These are phyloP conservation scores for Solanum pinnatisectum DNA, from an alignment of 257 asterid species.

Conservation along the genomic window DNA sequence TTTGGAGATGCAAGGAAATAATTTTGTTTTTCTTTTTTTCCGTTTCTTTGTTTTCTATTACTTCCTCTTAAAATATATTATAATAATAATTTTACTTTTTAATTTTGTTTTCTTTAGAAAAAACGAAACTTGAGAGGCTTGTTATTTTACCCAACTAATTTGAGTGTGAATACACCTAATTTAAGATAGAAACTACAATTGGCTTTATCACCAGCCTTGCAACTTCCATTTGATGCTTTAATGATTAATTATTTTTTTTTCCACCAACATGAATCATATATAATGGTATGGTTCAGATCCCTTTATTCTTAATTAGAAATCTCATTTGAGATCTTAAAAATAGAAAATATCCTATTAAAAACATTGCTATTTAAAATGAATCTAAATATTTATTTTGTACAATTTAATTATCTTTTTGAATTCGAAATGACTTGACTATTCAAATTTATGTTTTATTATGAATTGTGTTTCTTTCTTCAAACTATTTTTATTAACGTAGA, in stretches of 20 bases:
- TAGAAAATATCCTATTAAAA: neutral
- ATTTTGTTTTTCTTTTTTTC: too few species aligned
- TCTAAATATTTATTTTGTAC: neutral
- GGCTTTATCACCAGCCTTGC: neutral
- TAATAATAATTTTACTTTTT: neutral
- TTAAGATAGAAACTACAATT: neutral
- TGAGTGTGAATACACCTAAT: neutral
- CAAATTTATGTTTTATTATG: neutral
- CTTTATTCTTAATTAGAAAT: neutral
- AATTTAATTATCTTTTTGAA: neutral
- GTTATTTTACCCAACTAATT: neutral
- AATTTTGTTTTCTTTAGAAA: neutral
- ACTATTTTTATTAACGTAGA: neutral
- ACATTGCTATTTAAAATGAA: too few species aligned
- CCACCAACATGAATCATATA: neutral
- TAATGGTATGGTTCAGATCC: neutral
- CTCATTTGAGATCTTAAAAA: neutral
- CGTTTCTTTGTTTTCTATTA: too few species aligned
- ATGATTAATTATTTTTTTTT: neutral
- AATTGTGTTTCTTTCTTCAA: neutral
- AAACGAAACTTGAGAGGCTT: neutral
- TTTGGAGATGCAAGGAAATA: too few species aligned
- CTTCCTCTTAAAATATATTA: neutral
- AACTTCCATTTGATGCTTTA: neutral
- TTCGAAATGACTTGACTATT: neutral